Percentiles rank a stretch among this genome's conserved stretches.
phyloP scores from a whole-genome alignment of 148 eudicot species.

The Chenopodium album region DNA sequence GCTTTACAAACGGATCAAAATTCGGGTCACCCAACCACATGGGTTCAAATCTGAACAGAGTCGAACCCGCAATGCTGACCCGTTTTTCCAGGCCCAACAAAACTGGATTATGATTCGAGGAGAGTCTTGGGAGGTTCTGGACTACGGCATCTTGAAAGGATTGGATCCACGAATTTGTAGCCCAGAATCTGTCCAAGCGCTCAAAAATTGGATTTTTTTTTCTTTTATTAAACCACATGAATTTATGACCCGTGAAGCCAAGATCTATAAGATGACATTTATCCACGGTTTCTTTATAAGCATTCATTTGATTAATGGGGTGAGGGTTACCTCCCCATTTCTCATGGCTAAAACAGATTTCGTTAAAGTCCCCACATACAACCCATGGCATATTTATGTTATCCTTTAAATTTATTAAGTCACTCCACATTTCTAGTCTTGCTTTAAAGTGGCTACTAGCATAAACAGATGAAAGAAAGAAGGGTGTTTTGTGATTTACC shows the following conservation, averaged over 20 bases:
- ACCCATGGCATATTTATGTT: neutral
- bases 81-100: too few relatives aligned
- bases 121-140: too few relatives aligned
- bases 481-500: neutral
- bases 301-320: neutral
- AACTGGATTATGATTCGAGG: neutral
- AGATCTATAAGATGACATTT: neutral
- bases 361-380: neutral
- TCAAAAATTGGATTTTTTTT: neutral
- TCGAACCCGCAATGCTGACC: too few relatives aligned
- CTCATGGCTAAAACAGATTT: neutral
- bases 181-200: neutral
- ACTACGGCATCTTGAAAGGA: neutral
- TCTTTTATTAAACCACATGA: neutral
- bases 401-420: accelerated
- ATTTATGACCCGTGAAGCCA: neutral
- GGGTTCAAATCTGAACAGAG: neutral
- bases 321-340: neutral
- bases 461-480: neutral
- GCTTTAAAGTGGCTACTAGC: neutral
- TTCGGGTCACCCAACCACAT: neutral
- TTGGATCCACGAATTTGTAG: neutral
- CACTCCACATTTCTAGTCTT: neutral
- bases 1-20: too few relatives aligned
- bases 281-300: neutral